A percentile compares a stretch with the other conserved stretches of the same genome.
These are phyloP conservation scores for Penicillium chermesinum DNA, from an alignment of 495 filamentous ascomycete genomes.

Conservation along the genomic window DNA sequence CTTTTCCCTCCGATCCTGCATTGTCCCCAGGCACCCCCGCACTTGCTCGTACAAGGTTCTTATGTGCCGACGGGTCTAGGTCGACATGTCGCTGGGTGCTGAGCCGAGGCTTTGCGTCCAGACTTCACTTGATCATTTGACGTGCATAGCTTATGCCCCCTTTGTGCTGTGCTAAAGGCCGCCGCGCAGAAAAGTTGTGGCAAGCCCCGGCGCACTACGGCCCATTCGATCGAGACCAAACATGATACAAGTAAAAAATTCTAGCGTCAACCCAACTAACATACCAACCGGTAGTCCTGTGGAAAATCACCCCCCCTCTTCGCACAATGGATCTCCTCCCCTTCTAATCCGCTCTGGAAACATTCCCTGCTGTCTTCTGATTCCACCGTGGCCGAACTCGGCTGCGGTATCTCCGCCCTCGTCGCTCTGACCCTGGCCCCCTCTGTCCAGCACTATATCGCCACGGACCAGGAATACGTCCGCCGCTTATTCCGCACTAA, in stretches of 20 bases:
- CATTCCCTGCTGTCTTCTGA: conserved; percentile 46
- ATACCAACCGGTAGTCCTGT: conserved; percentile 54
- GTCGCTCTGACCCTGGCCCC: conserved; percentile 62
- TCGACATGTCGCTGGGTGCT: no score
- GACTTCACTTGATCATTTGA: not conserved
- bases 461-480: conserved; percentile 88
- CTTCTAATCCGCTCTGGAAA: conserved; percentile 60
- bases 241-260: no score
- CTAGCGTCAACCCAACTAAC: not conserved
- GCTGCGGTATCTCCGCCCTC: conserved; percentile 78
- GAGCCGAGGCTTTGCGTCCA: conserved; percentile 8
- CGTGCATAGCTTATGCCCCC: no score
- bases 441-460: conserved; percentile 59
- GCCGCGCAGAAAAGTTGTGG: no score
- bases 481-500: conserved; percentile 69
- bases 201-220: no score
- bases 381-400: conserved; percentile 72
- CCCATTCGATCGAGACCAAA: no score
- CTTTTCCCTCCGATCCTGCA: conserved; percentile 1
- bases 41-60: conserved; percentile 1
- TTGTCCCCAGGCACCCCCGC: conserved; percentile 2
- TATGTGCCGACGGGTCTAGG: no score
- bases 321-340: conserved; percentile 69
- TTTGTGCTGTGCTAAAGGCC: no score
- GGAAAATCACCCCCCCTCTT: conserved; percentile 89